Evolutionary conservation across 768 basidiomycete genomes (phyloP).

Genomic region (Tricholoma matsutake): DNA sequence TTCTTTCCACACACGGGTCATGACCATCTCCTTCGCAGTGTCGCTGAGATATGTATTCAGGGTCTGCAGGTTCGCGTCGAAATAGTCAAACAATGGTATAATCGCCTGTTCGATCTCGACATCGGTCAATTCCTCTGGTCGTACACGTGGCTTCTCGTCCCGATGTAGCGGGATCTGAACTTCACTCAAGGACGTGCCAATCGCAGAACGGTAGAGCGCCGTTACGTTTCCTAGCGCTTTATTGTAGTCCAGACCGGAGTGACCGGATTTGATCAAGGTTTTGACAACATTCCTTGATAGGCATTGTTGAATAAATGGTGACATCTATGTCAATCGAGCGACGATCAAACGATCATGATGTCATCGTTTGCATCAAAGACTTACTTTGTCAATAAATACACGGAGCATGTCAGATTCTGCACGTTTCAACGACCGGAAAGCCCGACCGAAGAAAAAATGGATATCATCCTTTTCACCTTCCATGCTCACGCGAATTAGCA

Average conservation of each 20-base stretch:
- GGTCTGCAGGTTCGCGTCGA: conserved; percentile 89
- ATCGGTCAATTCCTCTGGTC: conserved; percentile 83
- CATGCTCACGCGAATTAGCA: conserved; percentile 91
- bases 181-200: conserved; percentile 64
- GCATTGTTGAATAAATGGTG: conserved; percentile 86
- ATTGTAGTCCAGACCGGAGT: conserved; percentile 74
- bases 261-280: conserved; percentile 64
- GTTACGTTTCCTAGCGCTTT: conserved; percentile 83
- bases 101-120: conserved; percentile 95
- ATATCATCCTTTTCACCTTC: conserved; percentile 99
- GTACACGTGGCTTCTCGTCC: conserved; percentile 71
- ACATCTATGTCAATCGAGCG: conserved; percentile 58
- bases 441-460: conserved; percentile 95
- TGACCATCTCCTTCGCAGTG: conserved; percentile 85
- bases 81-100: conserved; percentile 89
- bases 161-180: conserved; percentile 75
- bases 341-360: neutral
- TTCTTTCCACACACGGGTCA: conserved; percentile 96
- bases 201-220: conserved; percentile 76
- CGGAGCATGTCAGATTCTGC: conserved; percentile 95
- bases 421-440: conserved; percentile 89
- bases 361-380: conserved; percentile 12
- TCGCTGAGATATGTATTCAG: conserved; percentile 86
- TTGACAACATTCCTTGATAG: conserved; percentile 76
- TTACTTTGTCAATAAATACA: conserved; percentile 94